These are phyloP conservation scores for Cercospora sesami DNA, from an alignment of 2,329 filamentous ascomycete genomes.

Conservation along the genomic window DNA sequence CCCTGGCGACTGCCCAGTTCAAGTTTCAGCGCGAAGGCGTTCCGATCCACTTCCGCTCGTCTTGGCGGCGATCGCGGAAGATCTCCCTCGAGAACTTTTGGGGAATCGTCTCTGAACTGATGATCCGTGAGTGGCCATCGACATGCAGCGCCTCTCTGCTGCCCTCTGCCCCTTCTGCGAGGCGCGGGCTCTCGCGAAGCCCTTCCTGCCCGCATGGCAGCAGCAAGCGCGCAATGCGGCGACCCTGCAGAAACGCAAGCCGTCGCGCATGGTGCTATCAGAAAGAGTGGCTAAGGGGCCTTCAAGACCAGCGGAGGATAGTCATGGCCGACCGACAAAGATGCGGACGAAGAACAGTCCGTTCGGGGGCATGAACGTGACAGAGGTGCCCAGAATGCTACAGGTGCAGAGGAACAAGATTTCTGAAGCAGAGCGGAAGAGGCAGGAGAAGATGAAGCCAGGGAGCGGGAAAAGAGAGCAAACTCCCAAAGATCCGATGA, in stretches of 20 bases:
- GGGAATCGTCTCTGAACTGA: neutral
- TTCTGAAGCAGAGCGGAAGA: conserved; percentile 47
- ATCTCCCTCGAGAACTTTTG: neutral
- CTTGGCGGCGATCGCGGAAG: conserved; percentile 8
- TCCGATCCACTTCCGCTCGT: neutral
- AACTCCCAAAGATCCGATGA: conserved; percentile 59
- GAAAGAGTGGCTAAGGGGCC: conserved; percentile 44
- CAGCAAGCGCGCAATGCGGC: conserved; percentile 44
- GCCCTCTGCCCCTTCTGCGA: conserved; percentile 48
- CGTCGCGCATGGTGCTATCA: conserved; percentile 55
- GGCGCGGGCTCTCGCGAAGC: conserved; percentile 34
- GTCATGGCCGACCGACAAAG: conserved; percentile 36
- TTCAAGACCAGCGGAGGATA: conserved; percentile 20
- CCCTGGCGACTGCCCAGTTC: neutral
- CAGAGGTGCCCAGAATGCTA: conserved; percentile 36
- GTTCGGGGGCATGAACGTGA: conserved; percentile 62
- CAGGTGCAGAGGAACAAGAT: conserved; percentile 34
- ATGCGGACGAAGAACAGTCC: conserved; percentile 51
- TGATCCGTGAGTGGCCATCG: neutral
- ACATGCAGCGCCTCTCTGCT: conserved; percentile 36
- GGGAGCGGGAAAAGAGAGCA: conserved; percentile 43
- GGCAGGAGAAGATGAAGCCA: conserved; percentile 56
- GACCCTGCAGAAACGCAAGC: conserved; percentile 46
- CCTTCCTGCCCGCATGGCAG: conserved; percentile 36
- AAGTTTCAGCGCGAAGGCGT: neutral